These are phyloP conservation scores for Ustilago hordei DNA, from an alignment of 1,284 basidiomycete genomes.

Conservation along the genomic window DNA sequence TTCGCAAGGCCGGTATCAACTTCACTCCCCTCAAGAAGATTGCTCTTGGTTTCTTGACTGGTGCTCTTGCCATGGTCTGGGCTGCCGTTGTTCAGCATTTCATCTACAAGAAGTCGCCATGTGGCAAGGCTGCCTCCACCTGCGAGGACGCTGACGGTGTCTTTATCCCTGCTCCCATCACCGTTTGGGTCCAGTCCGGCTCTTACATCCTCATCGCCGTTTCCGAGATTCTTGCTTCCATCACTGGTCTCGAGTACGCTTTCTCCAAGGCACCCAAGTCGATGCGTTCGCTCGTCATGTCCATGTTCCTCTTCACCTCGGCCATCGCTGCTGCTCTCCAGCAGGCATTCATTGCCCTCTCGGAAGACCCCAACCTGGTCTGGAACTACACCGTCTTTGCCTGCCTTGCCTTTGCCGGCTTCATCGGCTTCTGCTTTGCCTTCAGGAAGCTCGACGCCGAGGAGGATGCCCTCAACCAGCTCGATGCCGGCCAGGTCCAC, in stretches of 20 bases:
- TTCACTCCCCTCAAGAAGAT: slow-evolving; percentile 76
- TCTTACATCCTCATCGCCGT: slow-evolving; percentile 72
- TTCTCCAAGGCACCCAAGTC: slow-evolving; percentile 76
- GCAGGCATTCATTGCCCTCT: slow-evolving; percentile 75
- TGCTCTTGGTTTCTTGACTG: slow-evolving; percentile 76
- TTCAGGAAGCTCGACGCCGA: slow-evolving; percentile 75
- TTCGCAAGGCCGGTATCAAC: slow-evolving; percentile 77
- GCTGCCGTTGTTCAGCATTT: slow-evolving; percentile 76
- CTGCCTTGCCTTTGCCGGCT: slow-evolving; percentile 71
- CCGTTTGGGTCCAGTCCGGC: slow-evolving; percentile 71
- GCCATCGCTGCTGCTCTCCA: slow-evolving; percentile 74
- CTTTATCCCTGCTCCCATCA: slow-evolving; percentile 53
- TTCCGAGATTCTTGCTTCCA: slow-evolving; percentile 81
- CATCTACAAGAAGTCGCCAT: slow-evolving; percentile 74
- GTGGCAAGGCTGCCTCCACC: slow-evolving; percentile 70
- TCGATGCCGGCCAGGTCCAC: slow-evolving; percentile 42
- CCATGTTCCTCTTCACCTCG: slow-evolving; percentile 76
- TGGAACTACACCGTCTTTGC: slow-evolving; percentile 74
- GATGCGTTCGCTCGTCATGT: slow-evolving; percentile 71
- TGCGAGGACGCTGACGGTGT: slow-evolving; percentile 58
- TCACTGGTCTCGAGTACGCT: slow-evolving; percentile 84
- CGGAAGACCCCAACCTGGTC: slow-evolving; percentile 73
- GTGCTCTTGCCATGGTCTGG: slow-evolving; percentile 74
- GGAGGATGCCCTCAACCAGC: slow-evolving; percentile 72
- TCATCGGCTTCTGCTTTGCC: slow-evolving; percentile 75